A percentile compares a stretch with the other conserved stretches of the same genome.
These are phyloP conservation scores for cucumber (Cucumis sativus) DNA, from an alignment of 306 rosid genomes.

Conservation along the genomic window DNA sequence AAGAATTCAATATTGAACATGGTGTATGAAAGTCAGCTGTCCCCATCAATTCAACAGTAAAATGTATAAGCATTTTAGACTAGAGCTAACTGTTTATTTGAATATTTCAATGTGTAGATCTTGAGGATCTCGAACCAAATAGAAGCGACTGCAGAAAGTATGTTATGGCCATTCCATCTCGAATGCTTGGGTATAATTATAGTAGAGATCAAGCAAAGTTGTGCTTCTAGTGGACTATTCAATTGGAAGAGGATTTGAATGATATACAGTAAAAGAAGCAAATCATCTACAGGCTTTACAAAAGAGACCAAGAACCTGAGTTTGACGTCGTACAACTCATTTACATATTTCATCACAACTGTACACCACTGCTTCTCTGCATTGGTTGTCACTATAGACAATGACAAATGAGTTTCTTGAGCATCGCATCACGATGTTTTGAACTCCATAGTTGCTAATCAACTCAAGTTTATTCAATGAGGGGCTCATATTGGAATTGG, in stretches of 20 bases:
- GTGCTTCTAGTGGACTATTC: not conserved
- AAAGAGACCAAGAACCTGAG: conserved; percentile 7
- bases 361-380: not conserved
- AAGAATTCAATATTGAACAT: not conserved
- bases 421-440: not conserved
- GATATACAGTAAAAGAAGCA: not conserved
- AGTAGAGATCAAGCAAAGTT: not conserved
- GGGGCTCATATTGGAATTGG: not conserved
- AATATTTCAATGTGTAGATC: not conserved
- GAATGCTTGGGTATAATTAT: not conserved
- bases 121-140: not conserved
- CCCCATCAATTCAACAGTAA: not conserved
- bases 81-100: not conserved
- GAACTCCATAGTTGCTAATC: not conserved
- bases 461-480: not conserved
- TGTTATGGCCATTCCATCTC: not conserved
- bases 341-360: not conserved
- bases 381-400: not conserved
- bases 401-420: not conserved
- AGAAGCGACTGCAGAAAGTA: not conserved
- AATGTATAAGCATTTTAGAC: not conserved
- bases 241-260: not conserved
- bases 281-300: not conserved
- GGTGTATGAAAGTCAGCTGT: not conserved
- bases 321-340: not conserved